Conservation (phyloP, 2,329 filamentous ascomycete species). For the Cyclaneusma minus region DNA sequence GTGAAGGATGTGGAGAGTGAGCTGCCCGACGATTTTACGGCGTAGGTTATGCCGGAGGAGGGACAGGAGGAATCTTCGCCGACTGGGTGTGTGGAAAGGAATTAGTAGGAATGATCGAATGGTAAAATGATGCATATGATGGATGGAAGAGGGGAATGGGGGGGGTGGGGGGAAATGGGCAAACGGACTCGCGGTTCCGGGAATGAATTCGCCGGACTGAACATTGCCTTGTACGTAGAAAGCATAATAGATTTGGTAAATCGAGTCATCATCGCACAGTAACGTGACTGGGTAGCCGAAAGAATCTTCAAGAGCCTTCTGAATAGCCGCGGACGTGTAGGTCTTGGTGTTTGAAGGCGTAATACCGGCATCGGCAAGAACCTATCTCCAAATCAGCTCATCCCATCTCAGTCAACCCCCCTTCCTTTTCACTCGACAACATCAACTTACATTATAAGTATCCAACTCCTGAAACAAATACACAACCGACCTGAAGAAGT, state of each 20-base stretch:
- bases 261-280: constrained; percentile 25
- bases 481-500: constrained; percentile 50
- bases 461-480: constrained; percentile 47
- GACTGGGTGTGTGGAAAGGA: too few relatives aligned
- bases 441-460: constrained; percentile 34
- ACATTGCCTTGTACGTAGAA: constrained; percentile 36
- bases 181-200: constrained; percentile 3
- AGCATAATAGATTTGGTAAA: constrained; percentile 37
- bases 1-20: too few relatives aligned
- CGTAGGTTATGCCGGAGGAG: constrained; percentile 44
- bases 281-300: constrained; percentile 30
- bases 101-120: too few relatives aligned
- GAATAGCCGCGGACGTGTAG: constrained; percentile 27
- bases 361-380: constrained; percentile 43
- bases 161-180: background rate
- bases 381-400: too few relatives aligned
- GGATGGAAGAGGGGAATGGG: background rate
- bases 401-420: too few relatives aligned
- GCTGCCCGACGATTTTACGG: too few relatives aligned
- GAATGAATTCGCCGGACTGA: constrained; percentile 31
- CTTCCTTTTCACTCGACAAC: too few relatives aligned
- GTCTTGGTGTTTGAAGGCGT: constrained; percentile 26
- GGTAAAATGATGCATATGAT: too few relatives aligned
- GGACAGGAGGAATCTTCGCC: constrained; percentile 40
- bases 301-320: constrained; percentile 24